These are phyloP conservation scores for Trichophyton mentagrophytes DNA, from an alignment of 2,329 filamentous ascomycete genomes.

Conservation along the genomic window DNA sequence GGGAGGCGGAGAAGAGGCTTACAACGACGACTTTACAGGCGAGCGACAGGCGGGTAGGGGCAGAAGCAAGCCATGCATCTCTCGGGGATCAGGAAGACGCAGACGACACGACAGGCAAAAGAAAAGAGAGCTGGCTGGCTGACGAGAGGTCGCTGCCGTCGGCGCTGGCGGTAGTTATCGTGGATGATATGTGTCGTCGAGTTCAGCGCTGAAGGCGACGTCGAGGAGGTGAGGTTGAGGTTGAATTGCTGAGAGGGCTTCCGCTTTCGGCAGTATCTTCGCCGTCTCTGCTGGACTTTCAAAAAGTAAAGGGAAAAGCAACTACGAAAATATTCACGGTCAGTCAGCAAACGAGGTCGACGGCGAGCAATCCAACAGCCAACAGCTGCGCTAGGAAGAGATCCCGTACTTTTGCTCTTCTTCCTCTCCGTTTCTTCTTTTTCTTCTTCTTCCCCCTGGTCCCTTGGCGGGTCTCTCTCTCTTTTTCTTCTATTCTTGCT, in stretches of 20 bases:
- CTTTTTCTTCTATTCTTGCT: too few relatives aligned
- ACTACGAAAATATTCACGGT: too few relatives aligned
- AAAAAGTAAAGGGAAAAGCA: too few relatives aligned
- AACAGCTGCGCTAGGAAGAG: neutral
- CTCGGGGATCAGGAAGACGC: neutral
- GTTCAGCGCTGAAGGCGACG: neutral
- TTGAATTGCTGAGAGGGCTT: neutral
- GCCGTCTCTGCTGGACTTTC: neutral
- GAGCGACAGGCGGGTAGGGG: neutral
- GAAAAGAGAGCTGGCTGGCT: neutral
- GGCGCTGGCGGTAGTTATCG: neutral
- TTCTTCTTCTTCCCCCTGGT: neutral
- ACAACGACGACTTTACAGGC: neutral
- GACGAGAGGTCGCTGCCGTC: neutral
- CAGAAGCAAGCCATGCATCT: neutral
- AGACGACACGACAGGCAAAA: neutral
- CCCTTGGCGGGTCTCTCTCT: neutral
- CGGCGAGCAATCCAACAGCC: neutral
- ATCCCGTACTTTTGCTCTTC: neutral
- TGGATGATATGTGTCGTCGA: neutral
- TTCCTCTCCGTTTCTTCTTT: neutral
- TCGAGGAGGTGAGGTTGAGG: neutral
- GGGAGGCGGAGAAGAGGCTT: constrained; percentile 1
- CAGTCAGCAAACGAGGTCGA: too few relatives aligned
- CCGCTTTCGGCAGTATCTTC: neutral